phyloP scores from a whole-genome alignment of 352 stramenopile species.

The Globisporangium orthogonon region DNA sequence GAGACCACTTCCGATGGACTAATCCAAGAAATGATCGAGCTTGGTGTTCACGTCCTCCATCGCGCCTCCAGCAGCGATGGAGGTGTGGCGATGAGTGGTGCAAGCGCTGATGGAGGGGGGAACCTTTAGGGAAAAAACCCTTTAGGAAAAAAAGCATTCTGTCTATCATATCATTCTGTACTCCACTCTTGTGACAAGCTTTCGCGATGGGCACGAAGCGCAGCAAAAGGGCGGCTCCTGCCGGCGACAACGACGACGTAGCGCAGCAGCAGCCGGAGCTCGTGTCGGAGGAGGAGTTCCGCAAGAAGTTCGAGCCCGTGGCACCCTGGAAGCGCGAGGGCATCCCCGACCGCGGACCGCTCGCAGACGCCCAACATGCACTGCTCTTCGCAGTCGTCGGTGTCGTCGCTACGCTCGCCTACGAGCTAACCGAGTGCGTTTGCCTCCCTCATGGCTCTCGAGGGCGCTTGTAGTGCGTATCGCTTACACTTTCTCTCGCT shows the following conservation, averaged over 20 bases:
- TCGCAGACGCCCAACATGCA: slow-evolving; percentile 53
- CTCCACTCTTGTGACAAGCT: no score
- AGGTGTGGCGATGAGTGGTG: no score
- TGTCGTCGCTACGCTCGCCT: slow-evolving; percentile 55
- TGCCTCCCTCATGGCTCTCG: neutral
- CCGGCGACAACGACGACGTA: slow-evolving; percentile 10
- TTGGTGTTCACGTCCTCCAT: no score
- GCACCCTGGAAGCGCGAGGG: slow-evolving; percentile 74
- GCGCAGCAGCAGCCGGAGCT: slow-evolving; percentile 17
- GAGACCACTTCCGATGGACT: no score
- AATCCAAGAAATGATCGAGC: no score
- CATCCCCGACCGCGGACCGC: slow-evolving; percentile 74
- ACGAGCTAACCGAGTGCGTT: slow-evolving; percentile 59
- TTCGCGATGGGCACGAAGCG: no score
- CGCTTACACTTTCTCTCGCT: neutral
- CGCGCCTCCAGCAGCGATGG: no score
- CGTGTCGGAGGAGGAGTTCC: slow-evolving; percentile 43
- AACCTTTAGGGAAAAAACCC: no score
- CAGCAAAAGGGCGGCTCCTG: no score
- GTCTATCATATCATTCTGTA: no score
- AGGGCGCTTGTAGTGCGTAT: neutral
- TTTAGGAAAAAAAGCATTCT: no score
- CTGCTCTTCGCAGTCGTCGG: slow-evolving; percentile 65
- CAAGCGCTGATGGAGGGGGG: no score
- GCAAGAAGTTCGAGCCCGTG: slow-evolving; percentile 66